Evolutionary conservation across 768 basidiomycete species (phyloP).

Genomic region (Bullera alba): DNA sequence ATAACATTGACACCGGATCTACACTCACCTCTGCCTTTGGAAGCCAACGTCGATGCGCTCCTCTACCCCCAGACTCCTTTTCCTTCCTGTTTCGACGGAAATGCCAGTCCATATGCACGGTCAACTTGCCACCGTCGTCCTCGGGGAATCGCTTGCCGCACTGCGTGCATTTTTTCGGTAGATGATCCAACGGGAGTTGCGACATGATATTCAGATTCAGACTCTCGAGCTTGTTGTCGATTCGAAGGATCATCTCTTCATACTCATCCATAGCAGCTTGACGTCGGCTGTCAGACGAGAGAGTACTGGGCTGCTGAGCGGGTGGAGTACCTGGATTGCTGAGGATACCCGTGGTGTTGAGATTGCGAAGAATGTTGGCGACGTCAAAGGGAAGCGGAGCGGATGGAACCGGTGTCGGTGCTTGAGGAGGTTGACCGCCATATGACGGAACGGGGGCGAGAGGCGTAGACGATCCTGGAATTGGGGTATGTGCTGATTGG

Average conservation of each 20-base stretch:
- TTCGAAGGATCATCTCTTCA: constrained; percentile 39
- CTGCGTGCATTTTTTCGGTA: constrained; percentile 82
- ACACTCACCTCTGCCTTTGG: constrained; percentile 66
- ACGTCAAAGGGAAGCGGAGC: constrained; percentile 41
- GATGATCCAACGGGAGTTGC: constrained; percentile 49
- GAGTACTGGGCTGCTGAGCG: constrained; percentile 16
- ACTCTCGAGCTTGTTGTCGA: constrained; percentile 24
- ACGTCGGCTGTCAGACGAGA: too few relatives aligned
- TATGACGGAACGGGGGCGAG: constrained; percentile 34
- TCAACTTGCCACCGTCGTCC: constrained; percentile 69
- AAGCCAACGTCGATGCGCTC: constrained; percentile 87
- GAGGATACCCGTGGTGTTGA: constrained; percentile 20
- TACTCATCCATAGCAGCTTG: too few relatives aligned
- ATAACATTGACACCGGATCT: too few relatives aligned
- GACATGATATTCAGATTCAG: constrained; percentile 30
- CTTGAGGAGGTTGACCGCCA: neutral
- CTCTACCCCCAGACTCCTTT: constrained; percentile 60
- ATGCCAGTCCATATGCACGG: constrained; percentile 92
- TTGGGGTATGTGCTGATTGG: neutral
- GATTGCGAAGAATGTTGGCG: constrained; percentile 23
- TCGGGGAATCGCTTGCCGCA: constrained; percentile 84
- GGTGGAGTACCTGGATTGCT: constrained; percentile 21
- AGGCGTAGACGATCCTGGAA: constrained; percentile 9
- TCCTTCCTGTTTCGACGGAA: constrained; percentile 71
- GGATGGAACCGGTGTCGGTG: constrained; percentile 13